Percentiles rank a stretch among this genome's conserved stretches.
Conservation (phyloP, 192 early-diverging fungal genomes). For the Pilaira anomala region DNA sequence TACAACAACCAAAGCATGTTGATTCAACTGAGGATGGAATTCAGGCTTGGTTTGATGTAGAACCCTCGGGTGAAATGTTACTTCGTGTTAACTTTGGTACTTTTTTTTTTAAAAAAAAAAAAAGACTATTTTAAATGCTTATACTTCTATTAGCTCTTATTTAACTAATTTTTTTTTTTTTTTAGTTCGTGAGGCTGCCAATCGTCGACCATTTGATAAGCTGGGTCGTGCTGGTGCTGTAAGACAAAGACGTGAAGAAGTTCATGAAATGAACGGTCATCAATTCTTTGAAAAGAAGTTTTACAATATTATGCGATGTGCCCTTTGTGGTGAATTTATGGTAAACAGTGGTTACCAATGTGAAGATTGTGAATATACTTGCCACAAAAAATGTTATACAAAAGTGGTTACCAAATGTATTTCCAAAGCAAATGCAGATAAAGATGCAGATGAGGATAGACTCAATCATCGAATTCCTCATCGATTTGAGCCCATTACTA, state of each 20-base stretch:
- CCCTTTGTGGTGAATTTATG: conserved; percentile 91
- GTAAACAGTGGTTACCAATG: conserved; percentile 90
- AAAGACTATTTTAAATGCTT: too few relatives aligned
- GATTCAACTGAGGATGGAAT: conserved; percentile 47
- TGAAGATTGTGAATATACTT: conserved; percentile 93
- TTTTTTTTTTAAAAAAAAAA: too few relatives aligned
- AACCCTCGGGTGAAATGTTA: conserved; percentile 87
- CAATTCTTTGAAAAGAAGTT: conserved; percentile 88
- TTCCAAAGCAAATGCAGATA: conserved; percentile 58
- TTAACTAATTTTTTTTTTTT: not conserved
- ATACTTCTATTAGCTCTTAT: not conserved
- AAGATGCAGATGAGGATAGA: conserved; percentile 64
- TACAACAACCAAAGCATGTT: not conserved
- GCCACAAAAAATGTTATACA: conserved; percentile 85
- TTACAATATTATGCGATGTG: conserved; percentile 98
- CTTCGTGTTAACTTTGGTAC: conserved; percentile 85
- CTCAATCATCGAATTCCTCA: conserved; percentile 94
- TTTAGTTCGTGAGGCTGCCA: conserved; percentile 51
- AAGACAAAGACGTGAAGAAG: conserved; percentile 76
- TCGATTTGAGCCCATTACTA: conserved; percentile 85
- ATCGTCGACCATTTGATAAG: conserved; percentile 50
- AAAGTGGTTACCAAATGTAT: conserved; percentile 91
- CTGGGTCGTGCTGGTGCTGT: conserved; percentile 77
- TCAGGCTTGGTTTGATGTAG: conserved; percentile 88
- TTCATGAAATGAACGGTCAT: conserved; percentile 89